A percentile compares a stretch with the other conserved stretches of the same genome.
Evolutionary conservation across 768 basidiomycete species (phyloP).

Genomic region (Russula sp.): DNA sequence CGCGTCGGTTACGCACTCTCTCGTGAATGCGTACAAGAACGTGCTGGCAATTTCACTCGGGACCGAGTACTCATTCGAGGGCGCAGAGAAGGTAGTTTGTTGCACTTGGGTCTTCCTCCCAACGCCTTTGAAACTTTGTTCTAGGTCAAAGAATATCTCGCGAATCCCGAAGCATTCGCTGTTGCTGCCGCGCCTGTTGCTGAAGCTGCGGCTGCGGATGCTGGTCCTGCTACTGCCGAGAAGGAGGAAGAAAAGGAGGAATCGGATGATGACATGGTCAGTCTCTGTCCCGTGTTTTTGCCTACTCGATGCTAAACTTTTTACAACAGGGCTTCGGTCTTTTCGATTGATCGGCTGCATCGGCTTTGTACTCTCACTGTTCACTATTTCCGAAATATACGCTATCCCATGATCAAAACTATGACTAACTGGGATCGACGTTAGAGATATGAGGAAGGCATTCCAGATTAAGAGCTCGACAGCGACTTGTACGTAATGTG

Average conservation of each 20-base stretch:
- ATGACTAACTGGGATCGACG: neutral
- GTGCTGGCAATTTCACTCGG: slow-evolving; percentile 81
- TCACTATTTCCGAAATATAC: slow-evolving; percentile 1
- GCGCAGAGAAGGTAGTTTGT: slow-evolving; percentile 77
- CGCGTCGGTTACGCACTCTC: slow-evolving; percentile 88
- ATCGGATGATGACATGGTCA: slow-evolving; percentile 86
- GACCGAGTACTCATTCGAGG: slow-evolving; percentile 95
- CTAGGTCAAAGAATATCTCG: slow-evolving; percentile 93
- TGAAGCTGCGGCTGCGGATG: slow-evolving; percentile 47
- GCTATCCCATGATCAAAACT: slow-evolving; percentile 2
- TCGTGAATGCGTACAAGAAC: slow-evolving; percentile 99
- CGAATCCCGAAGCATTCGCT: slow-evolving; percentile 97
- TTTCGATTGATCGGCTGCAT: slow-evolving; percentile 61
- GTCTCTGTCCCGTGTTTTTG: slow-evolving; percentile 32
- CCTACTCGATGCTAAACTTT: slow-evolving; percentile 11
- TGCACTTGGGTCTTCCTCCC: slow-evolving; percentile 27
- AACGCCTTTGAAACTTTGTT: slow-evolving; percentile 36
- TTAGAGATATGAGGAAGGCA: neutral
- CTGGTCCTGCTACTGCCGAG: slow-evolving; percentile 55
- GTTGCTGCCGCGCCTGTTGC: slow-evolving; percentile 66
- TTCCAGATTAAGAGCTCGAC: slow-evolving; percentile 1
- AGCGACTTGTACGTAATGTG: slow-evolving; percentile 2
- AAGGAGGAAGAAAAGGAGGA: slow-evolving; percentile 81
- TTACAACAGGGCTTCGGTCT: slow-evolving; percentile 80
- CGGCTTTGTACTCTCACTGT: neutral